phyloP scores from a whole-genome alignment of 371 early-diverging fungal genomes.

The Mortierella sp. region DNA sequence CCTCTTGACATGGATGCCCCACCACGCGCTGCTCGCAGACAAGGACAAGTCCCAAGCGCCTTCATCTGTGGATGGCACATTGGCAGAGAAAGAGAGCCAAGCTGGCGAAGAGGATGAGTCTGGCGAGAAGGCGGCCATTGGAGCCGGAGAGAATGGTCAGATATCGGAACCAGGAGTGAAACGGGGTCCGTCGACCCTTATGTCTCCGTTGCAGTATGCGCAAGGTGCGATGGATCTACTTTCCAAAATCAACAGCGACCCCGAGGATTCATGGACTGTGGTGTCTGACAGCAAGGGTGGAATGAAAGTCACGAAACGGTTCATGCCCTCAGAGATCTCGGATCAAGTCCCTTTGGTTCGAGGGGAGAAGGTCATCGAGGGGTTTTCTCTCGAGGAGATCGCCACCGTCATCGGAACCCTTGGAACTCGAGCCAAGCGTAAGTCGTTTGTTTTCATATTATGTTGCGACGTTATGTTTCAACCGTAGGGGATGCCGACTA shows the following conservation, averaged over 20 bases:
- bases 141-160: background rate
- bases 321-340: constrained; percentile 58
- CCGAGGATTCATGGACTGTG: constrained; percentile 63
- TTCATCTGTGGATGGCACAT: constrained; percentile 28
- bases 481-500: background rate
- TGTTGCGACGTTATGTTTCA: background rate
- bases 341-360: constrained; percentile 68
- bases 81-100: constrained; percentile 31
- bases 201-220: constrained; percentile 40
- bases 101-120: constrained; percentile 34
- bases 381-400: constrained; percentile 70
- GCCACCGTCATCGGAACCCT: constrained; percentile 65
- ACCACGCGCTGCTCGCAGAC: constrained; percentile 6
- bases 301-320: constrained; percentile 62
- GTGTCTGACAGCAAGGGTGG: constrained; percentile 66
- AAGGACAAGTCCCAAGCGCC: constrained; percentile 32
- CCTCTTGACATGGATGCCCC: constrained; percentile 34
- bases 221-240: constrained; percentile 47
- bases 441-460: background rate
- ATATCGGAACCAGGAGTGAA: background rate
- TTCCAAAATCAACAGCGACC: constrained; percentile 30
- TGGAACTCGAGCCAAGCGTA: constrained; percentile 57
- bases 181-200: background rate
- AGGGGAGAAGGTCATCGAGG: constrained; percentile 70
- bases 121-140: background rate